A percentile compares a stretch with the other conserved stretches of the same genome.
Conservation (phyloP, 306 rosid genomes). For the Dalbergia oliveri region DNA sequence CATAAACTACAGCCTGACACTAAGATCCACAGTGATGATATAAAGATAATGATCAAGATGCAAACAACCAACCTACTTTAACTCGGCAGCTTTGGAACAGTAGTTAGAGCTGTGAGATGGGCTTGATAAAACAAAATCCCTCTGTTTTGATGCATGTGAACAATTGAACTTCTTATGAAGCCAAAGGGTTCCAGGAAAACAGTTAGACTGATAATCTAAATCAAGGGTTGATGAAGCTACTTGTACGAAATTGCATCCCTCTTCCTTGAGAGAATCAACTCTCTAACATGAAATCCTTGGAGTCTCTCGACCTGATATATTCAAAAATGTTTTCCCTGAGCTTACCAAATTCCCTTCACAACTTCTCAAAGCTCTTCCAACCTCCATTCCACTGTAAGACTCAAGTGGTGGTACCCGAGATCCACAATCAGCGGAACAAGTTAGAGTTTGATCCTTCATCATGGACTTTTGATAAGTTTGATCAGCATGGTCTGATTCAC, state of each 20-base stretch:
- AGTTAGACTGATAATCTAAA: constrained; percentile 56
- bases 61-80: constrained; percentile 45
- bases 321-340: constrained; percentile 58
- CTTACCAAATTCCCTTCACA: constrained; percentile 69
- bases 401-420: constrained; percentile 55
- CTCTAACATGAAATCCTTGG: constrained; percentile 52
- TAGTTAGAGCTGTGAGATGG: constrained; percentile 47
- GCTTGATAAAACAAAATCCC: constrained; percentile 49
- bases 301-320: constrained; percentile 49
- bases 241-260: constrained; percentile 45
- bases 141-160: constrained; percentile 52
- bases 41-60: constrained; percentile 15
- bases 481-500: constrained; percentile 60
- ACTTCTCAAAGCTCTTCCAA: constrained; percentile 60
- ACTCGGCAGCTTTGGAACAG: constrained; percentile 41
- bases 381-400: constrained; percentile 50
- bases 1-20: constrained; percentile 1
- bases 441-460: constrained; percentile 56
- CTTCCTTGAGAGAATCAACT: constrained; percentile 59
- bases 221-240: constrained; percentile 50
- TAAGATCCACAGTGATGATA: constrained; percentile 1
- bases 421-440: constrained; percentile 57
- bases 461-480: constrained; percentile 58
- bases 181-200: constrained; percentile 67
- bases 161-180: constrained; percentile 56